Evolutionary conservation across 257 asterid genomes (phyloP), one percentile per base, ranked within the genome.

Genomic region (Solanum acaule): DNA sequence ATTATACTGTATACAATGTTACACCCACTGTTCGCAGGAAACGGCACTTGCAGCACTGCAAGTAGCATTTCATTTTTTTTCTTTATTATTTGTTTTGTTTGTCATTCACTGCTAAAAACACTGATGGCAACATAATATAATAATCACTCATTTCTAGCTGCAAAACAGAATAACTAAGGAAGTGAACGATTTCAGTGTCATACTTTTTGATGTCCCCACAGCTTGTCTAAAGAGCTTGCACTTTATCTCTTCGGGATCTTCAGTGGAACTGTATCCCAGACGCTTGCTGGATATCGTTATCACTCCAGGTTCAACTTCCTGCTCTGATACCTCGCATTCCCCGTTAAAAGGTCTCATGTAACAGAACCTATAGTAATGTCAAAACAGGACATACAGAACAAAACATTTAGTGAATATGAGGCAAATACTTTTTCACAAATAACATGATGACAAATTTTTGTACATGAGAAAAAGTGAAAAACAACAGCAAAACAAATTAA

Each of bases 311-410:
- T 88, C 93, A 52, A 92, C 94, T 77, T 90, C 88, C 82, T 93
- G 92, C 89, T 93, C 98, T 11, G 96, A 94, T 84, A 85, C 73
- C 75, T 94, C 94, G 9, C 98, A 95, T 42, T 65, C 90, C 63
- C 95, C 95, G 76, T 44, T 72, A 73, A 94, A 94, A 15, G 98
- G 98, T 88, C 88, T 89, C 98, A 94, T 92, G 90, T 90, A 94
- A 89, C 98, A 95, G 91, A 94, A 95, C 98, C 98, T 94, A 82
- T 75, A 91, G 42, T 86, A 79, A 84, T 84, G 52, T n/a, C 68
- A 87, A 87, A 25, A 75, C 25, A 27, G 29, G 27, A 79, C 65
- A 84, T 25, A 37, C 78, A 88, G 56, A 75, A 70, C 86, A 37
- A 73, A 29, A 61, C 65, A 87, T 68, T 52, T 86, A 84, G 49